A percentile compares a stretch with the other conserved stretches of the same genome.
Evolutionary conservation across 2,329 filamentous ascomycete genomes (phyloP).

Genomic region (Dactylonectria macrodidyma): DNA sequence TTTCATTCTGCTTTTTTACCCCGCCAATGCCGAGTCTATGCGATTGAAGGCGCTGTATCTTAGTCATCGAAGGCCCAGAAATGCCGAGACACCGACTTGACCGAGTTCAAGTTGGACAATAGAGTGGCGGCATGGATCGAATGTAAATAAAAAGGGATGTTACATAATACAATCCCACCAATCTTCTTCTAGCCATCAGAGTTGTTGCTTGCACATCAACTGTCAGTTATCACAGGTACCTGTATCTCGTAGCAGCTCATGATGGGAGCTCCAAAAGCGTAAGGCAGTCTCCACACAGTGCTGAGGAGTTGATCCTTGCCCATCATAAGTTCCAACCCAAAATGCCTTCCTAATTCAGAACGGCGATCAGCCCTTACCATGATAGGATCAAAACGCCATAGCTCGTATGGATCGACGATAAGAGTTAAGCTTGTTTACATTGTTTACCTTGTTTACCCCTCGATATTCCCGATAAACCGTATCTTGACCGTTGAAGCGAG

Average conservation of each 20-base stretch:
- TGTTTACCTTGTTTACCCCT: neutral
- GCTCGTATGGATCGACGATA: neutral
- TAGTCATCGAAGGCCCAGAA: slow-evolving; percentile 34
- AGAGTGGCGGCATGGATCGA: slow-evolving; percentile 27
- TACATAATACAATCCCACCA: neutral
- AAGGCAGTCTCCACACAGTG: neutral
- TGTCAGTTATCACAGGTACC: neutral
- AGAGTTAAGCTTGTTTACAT: neutral
- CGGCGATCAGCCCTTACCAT: neutral
- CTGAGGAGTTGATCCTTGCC: neutral
- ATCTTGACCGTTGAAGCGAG: neutral
- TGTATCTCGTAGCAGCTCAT: too few relatives aligned
- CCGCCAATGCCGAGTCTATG: slow-evolving; percentile 51
- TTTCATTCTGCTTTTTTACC: slow-evolving; percentile 36
- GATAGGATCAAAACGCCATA: neutral
- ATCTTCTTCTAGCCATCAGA: neutral
- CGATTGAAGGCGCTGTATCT: slow-evolving; percentile 23
- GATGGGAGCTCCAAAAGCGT: neutral
- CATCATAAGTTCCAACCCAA: neutral
- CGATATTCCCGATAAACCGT: neutral
- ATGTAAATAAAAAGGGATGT: neutral
- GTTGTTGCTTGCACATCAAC: neutral
- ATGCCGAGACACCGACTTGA: slow-evolving; percentile 29
- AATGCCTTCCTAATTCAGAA: neutral
- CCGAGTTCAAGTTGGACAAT: slow-evolving; percentile 1